phyloP scores from a whole-genome alignment of 306 rosid species.

The Casuarina glauca region DNA sequence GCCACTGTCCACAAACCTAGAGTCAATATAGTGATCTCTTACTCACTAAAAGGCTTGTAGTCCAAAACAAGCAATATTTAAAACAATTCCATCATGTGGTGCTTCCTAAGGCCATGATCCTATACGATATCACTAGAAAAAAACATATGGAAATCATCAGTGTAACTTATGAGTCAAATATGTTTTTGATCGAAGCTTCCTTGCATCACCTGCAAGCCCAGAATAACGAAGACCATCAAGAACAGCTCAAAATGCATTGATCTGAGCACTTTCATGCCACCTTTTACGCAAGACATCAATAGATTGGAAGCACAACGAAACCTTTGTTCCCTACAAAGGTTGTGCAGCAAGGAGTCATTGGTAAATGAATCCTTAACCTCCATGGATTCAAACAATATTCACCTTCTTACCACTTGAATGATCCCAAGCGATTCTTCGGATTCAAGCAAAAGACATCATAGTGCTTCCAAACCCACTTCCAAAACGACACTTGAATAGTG shows the following conservation, averaged over 20 bases:
- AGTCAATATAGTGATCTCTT: constrained; percentile 10
- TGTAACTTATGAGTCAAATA: constrained; percentile 40
- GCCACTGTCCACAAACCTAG: constrained; percentile 1
- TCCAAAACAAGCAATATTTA: constrained; percentile 15
- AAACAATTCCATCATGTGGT: not conserved
- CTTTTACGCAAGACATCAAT: constrained; percentile 51
- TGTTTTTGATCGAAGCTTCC: constrained; percentile 44
- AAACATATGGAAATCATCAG: constrained; percentile 27
- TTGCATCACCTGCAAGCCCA: constrained; percentile 63
- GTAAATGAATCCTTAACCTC: constrained; percentile 66
- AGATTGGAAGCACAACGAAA: constrained; percentile 61
- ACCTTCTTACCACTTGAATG: too few relatives aligned
- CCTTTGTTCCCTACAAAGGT: constrained; percentile 73
- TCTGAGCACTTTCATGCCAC: constrained; percentile 49
- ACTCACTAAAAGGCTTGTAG: not conserved
- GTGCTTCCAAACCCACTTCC: too few relatives aligned
- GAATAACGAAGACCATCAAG: constrained; percentile 51
- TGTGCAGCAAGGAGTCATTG: constrained; percentile 63
- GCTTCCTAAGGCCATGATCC: constrained; percentile 1
- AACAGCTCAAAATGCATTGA: constrained; percentile 61
- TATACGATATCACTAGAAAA: not conserved
- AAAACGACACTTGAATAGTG: too few relatives aligned
- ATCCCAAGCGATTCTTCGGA: too few relatives aligned
- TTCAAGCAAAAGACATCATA: too few relatives aligned
- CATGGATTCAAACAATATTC: constrained; percentile 56